Percentiles rank a stretch among this genome's conserved stretches.
Conservation (phyloP, 371 early-diverging fungal species). For the Nematocida sp. region DNA sequence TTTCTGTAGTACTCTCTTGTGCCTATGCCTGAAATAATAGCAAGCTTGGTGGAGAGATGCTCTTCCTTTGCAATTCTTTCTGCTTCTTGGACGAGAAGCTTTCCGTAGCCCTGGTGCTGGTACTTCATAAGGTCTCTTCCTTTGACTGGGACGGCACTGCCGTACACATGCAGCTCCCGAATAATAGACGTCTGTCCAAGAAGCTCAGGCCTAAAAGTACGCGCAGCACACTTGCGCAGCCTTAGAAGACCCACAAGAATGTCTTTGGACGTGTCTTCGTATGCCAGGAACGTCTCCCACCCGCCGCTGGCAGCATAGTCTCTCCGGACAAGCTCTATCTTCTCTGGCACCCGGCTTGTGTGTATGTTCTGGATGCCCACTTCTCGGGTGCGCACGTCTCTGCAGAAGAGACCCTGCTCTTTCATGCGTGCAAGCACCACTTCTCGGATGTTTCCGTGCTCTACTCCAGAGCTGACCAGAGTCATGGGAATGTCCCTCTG, state of each 20-base stretch:
- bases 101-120: conserved; percentile 99
- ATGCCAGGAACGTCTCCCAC: conserved; percentile 98
- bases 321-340: conserved; percentile 88
- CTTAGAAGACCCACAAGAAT: conserved; percentile 91
- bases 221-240: conserved; percentile 80
- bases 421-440: conserved; percentile 88
- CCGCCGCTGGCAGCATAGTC: conserved; percentile 97
- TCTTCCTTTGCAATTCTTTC: conserved; percentile 95
- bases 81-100: conserved; percentile 94
- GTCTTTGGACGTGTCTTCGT: conserved; percentile 94
- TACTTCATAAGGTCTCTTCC: conserved; percentile 87
- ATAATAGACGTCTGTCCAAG: conserved; percentile 71
- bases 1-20: conserved; percentile 95
- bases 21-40: conserved; percentile 94
- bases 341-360: conserved; percentile 75
- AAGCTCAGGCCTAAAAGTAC: conserved; percentile 84
- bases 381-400: conserved; percentile 96
- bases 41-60: conserved; percentile 84
- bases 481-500: conserved; percentile 99
- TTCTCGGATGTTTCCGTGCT: conserved; percentile 95
- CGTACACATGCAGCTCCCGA: conserved; percentile 97
- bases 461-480: conserved; percentile 95
- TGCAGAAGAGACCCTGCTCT: conserved; percentile 87
- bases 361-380: conserved; percentile 98
- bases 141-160: conserved; percentile 88